These are phyloP conservation scores for Macrolepiota fuliginosa DNA, from an alignment of 768 basidiomycete species.

Conservation along the genomic window DNA sequence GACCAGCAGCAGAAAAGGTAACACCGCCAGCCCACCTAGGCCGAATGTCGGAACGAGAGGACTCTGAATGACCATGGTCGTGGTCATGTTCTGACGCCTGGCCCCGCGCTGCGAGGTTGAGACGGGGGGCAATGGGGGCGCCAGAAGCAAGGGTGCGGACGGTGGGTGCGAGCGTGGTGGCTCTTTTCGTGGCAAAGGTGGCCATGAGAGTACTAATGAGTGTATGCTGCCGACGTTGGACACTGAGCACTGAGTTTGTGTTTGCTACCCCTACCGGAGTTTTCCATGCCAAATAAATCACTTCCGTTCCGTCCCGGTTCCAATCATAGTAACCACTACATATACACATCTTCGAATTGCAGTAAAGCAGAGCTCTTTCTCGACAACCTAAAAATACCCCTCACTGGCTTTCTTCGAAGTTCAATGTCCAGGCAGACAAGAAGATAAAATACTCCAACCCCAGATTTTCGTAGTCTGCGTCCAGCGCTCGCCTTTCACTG, in stretches of 20 bases:
- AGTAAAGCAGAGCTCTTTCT: not conserved
- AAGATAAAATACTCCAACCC: no score
- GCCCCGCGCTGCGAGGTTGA: constrained; percentile 72
- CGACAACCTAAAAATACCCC: not conserved
- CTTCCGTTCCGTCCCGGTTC: constrained; percentile 43
- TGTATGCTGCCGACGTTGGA: constrained; percentile 20
- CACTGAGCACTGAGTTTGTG: constrained; percentile 18
- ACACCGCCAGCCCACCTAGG: constrained; percentile 61
- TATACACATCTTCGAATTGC: not conserved
- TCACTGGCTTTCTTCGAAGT: no score
- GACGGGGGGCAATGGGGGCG: constrained; percentile 69
- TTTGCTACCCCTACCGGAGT: constrained; percentile 28
- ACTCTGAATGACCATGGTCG: constrained; percentile 45
- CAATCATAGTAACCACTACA: constrained; percentile 11
- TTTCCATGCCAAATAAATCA: constrained; percentile 27
- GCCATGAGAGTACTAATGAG: constrained; percentile 48
- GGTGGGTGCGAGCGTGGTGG: constrained; percentile 78
- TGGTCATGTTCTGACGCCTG: constrained; percentile 59
- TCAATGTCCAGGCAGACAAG: no score
- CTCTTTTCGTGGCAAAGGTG: constrained; percentile 75
- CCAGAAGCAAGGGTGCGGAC: constrained; percentile 78
- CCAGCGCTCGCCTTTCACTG: no score
- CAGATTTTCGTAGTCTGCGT: no score
- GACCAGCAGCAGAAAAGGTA: constrained; percentile 47
- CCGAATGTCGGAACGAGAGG: constrained; percentile 58